These are phyloP conservation scores for Apium graveolens DNA, from an alignment of 129 eudicot genomes.

Conservation along the genomic window DNA sequence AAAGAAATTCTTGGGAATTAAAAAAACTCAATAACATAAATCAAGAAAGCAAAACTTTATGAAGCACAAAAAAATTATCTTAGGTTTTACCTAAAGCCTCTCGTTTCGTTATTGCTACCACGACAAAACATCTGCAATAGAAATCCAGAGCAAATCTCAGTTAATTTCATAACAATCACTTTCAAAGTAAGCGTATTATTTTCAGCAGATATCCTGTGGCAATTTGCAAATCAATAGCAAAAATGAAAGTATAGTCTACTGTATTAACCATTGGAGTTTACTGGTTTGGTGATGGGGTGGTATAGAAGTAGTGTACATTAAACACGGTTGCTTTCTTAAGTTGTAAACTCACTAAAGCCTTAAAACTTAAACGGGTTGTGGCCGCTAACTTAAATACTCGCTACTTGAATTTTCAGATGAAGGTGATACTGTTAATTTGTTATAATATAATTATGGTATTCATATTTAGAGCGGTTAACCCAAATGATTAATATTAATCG, in stretches of 20 bases:
- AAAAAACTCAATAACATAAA: neutral
- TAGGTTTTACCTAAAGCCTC: conserved; percentile 65
- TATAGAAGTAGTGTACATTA: neutral
- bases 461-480: neutral
- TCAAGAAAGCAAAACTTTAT: neutral
- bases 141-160: conserved; percentile 11
- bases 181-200: conserved; percentile 4
- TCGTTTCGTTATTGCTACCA: conserved; percentile 85
- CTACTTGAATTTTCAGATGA: neutral
- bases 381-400: neutral
- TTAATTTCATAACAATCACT: conserved; percentile 1
- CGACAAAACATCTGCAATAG: conserved; percentile 81
- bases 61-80: neutral
- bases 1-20: neutral
- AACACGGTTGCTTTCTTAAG: neutral
- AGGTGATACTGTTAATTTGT: neutral
- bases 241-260: neutral
- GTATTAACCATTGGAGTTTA: neutral
- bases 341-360: neutral
- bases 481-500: neutral
- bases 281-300: neutral
- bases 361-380: neutral
- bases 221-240: neutral
- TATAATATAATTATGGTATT: neutral
- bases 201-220: neutral